A percentile compares a stretch with the other conserved stretches of the same genome.
Conservation (phyloP, 306 rosid genomes). For the apple (Malus domestica) region DNA sequence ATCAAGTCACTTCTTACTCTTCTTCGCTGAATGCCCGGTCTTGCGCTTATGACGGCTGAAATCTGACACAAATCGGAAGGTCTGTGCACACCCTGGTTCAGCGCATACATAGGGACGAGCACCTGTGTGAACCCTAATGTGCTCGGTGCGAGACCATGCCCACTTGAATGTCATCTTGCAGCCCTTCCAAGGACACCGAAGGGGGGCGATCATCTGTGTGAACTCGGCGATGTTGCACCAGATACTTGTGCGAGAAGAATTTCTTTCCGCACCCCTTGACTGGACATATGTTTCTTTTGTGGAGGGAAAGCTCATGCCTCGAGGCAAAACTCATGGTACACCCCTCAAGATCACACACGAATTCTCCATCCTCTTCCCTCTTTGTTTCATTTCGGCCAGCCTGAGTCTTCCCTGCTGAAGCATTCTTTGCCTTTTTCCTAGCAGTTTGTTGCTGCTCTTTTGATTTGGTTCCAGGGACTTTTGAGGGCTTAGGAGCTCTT, state of each 20-base stretch:
- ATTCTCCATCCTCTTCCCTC: constrained; percentile 55
- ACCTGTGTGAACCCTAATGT: constrained; percentile 94
- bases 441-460: constrained; percentile 43
- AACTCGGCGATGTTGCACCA: constrained; percentile 95
- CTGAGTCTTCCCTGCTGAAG: constrained; percentile 40
- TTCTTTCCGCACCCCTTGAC: constrained; percentile 99
- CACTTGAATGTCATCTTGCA: constrained; percentile 99
- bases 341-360: constrained; percentile 79
- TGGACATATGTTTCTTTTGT: constrained; percentile 83
- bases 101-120: constrained; percentile 88
- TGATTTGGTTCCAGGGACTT: constrained; percentile 38
- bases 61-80: constrained; percentile 94
- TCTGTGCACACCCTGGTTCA: constrained; percentile 85
- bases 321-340: constrained; percentile 78
- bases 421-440: constrained; percentile 59
- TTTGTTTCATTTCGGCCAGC: constrained; percentile 32
- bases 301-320: constrained; percentile 67
- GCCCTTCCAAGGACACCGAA: constrained; percentile 97
- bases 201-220: constrained; percentile 89
- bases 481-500: constrained; percentile 45
- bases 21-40: constrained; percentile 86
- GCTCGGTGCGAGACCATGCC: constrained; percentile 99
- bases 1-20: constrained; percentile 39
- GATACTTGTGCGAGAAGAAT: constrained; percentile 95
- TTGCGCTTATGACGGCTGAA: constrained; percentile 98